phyloP scores from a whole-genome alignment of 495 filamentous ascomycete species.

The Parathielavia hyrcaniae region DNA sequence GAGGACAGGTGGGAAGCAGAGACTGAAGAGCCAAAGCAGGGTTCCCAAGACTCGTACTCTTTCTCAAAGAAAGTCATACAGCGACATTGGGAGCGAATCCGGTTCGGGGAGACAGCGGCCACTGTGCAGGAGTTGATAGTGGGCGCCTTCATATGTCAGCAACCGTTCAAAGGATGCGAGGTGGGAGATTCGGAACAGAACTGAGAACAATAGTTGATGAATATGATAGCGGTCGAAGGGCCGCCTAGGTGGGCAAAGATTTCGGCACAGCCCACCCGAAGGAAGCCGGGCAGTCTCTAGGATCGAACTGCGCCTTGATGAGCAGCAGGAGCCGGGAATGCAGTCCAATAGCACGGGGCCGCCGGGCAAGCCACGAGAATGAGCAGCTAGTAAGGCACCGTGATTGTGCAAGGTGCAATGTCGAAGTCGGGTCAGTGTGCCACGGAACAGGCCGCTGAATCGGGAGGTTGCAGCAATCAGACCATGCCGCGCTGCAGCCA shows the following conservation, averaged over 20 bases:
- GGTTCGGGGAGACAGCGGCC: not conserved
- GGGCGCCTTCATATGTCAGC: not conserved
- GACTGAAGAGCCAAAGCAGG: not conserved
- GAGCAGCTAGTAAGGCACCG: not conserved
- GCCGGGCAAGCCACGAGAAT: not conserved
- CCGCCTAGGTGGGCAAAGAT: no score
- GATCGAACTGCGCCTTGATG: not conserved
- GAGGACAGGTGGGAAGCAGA: no score
- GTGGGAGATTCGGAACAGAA: not conserved
- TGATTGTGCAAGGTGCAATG: not conserved
- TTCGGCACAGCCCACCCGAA: no score
- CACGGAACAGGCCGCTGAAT: not conserved
- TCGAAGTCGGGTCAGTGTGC: not conserved
- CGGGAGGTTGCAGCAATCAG: constrained; percentile 4
- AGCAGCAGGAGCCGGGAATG: not conserved
- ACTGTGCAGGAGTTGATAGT: not conserved
- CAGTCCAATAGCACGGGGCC: not conserved
- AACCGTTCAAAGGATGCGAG: not conserved
- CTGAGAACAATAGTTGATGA: not conserved
- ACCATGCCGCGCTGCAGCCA: not conserved
- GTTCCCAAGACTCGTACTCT: not conserved
- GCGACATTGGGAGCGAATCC: not conserved
- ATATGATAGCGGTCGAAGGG: not conserved
- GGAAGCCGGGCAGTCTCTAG: not conserved
- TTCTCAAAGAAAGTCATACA: not conserved